Percentiles rank a stretch among this genome's conserved stretches.
These are phyloP conservation scores for Thalia dealbata DNA, from an alignment of 176 grass and related monocot species.

Conservation along the genomic window DNA sequence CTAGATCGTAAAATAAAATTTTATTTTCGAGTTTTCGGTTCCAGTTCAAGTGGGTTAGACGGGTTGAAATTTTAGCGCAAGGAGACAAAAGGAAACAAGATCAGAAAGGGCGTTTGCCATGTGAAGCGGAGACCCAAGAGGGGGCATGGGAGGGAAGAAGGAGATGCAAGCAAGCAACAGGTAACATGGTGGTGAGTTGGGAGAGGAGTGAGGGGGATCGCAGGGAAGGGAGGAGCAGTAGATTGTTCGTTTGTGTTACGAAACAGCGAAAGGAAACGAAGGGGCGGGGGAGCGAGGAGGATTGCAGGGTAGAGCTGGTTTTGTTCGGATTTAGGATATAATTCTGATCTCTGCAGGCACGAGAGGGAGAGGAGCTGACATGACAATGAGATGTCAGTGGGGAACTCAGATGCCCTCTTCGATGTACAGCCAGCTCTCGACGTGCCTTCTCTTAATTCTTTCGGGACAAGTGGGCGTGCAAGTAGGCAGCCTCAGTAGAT, in stretches of 20 bases:
- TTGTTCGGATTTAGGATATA: background rate
- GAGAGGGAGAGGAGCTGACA: background rate
- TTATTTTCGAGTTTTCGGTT: too few relatives aligned
- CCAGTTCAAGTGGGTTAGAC: too few relatives aligned
- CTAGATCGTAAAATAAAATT: too few relatives aligned
- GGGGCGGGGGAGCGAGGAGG: too few relatives aligned
- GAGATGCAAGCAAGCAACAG: background rate
- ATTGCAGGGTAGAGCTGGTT: background rate
- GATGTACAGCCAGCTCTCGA: too few relatives aligned
- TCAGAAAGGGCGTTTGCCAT: background rate
- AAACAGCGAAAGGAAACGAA: background rate
- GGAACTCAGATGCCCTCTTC: background rate
- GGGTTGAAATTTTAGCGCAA: too few relatives aligned
- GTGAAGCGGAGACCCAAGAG: background rate
- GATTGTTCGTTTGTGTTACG: background rate
- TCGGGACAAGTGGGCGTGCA: background rate
- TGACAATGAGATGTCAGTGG: background rate
- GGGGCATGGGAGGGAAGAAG: background rate
- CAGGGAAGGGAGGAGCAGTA: background rate
- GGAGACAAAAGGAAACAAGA: background rate
- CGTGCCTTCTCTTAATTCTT: background rate
- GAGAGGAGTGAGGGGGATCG: too few relatives aligned
- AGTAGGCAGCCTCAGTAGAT: too few relatives aligned
- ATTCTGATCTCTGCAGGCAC: background rate
- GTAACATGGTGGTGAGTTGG: slow-evolving; percentile 6